These are phyloP conservation scores for Hyphopichia fennica DNA, from an alignment of 1,139 yeast species.

Conservation along the genomic window DNA sequence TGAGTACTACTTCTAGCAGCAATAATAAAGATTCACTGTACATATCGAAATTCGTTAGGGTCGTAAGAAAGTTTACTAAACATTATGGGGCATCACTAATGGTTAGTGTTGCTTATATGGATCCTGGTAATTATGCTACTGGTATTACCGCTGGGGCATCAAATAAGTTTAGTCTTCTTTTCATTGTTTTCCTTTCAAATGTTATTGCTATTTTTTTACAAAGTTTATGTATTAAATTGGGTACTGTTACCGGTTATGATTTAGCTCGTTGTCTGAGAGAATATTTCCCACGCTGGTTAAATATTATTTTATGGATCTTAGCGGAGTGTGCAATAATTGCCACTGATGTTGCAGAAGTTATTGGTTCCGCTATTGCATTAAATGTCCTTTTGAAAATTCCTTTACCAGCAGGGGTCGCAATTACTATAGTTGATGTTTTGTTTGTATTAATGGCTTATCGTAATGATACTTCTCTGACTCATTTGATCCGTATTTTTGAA, in stretches of 20 bases:
- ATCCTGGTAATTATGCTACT: slow-evolving; percentile 84
- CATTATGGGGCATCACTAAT: slow-evolving; percentile 68
- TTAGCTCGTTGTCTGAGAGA: slow-evolving; percentile 68
- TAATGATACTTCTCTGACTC: slow-evolving; percentile 65
- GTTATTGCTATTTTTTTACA: slow-evolving; percentile 75
- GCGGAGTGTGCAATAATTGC: slow-evolving; percentile 84
- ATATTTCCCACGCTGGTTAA: slow-evolving; percentile 61
- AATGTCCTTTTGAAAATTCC: slow-evolving; percentile 70
- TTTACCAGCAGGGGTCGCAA: slow-evolving; percentile 73
- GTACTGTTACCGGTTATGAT: slow-evolving; percentile 79
- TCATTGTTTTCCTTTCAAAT: slow-evolving; percentile 66
- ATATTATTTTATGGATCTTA: slow-evolving; percentile 56
- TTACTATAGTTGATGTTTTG: slow-evolving; percentile 71
- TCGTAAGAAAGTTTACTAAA: no score
- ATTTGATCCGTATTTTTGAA: slow-evolving; percentile 65
- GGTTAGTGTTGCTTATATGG: slow-evolving; percentile 80
- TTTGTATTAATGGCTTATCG: slow-evolving; percentile 73
- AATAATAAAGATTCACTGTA: no score
- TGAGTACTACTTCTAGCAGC: no score
- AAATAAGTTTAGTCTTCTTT: slow-evolving; percentile 61
- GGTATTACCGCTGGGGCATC: slow-evolving; percentile 78
- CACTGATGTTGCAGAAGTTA: slow-evolving; percentile 84
- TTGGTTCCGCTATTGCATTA: slow-evolving; percentile 83
- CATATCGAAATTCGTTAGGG: no score
- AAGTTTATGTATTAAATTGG: slow-evolving; percentile 68